Evolutionary conservation across 257 asterid species (phyloP).

Genomic region (Gardenia jasminoides): DNA sequence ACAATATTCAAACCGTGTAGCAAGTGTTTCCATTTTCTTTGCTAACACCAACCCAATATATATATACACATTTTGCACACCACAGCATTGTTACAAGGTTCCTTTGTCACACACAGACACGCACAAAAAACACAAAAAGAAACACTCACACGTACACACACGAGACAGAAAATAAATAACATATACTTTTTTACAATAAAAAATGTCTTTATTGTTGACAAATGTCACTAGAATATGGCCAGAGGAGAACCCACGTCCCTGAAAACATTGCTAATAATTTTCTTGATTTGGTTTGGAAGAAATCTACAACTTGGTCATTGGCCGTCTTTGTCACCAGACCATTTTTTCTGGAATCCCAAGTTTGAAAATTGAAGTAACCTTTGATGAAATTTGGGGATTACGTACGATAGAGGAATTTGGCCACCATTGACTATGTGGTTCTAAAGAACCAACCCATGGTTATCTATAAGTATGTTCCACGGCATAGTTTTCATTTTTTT

Average conservation of each 20-base stretch:
- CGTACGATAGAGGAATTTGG: background rate
- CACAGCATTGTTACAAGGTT: no score
- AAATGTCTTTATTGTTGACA: background rate
- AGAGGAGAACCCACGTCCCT: background rate
- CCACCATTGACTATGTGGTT: constrained; percentile 1
- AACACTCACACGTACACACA: background rate
- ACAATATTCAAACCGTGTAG: background rate
- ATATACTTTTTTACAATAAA: background rate
- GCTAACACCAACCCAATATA: background rate
- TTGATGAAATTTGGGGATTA: background rate
- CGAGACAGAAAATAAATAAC: background rate
- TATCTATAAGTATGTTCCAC: background rate
- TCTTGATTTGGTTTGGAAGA: constrained; percentile 6
- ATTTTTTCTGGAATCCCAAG: background rate
- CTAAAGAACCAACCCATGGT: background rate
- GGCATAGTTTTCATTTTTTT: no score
- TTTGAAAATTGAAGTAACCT: background rate
- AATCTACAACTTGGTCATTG: background rate
- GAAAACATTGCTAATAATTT: background rate
- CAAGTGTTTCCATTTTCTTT: background rate
- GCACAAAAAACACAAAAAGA: no score
- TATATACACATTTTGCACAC: no score
- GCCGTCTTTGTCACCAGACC: background rate
- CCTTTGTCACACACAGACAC: background rate
- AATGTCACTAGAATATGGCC: background rate